A percentile compares a stretch with the other conserved stretches of the same genome.
phyloP scores from a whole-genome alignment of 306 rosid species.

The Sphenostylis stenocarpa region DNA sequence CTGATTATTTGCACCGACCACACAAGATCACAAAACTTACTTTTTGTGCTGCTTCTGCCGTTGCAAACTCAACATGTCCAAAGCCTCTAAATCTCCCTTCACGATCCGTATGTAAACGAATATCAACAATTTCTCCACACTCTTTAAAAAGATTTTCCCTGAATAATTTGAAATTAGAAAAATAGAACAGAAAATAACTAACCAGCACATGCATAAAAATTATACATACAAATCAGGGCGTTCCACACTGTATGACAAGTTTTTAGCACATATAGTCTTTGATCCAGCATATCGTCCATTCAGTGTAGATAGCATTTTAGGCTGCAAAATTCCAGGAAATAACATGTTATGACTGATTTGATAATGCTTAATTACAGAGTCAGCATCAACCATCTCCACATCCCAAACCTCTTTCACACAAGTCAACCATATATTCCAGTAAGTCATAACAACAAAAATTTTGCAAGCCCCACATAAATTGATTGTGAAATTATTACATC shows the following conservation, averaged over 20 bases:
- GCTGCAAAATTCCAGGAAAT: slow-evolving; percentile 47
- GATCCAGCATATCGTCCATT: slow-evolving; percentile 34
- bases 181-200: neutral
- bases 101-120: slow-evolving; percentile 47
- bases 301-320: slow-evolving; percentile 46
- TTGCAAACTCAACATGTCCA: neutral
- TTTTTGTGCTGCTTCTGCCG: neutral
- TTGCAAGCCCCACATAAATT: too few species aligned
- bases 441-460: neutral
- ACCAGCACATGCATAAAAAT: neutral
- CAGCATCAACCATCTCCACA: slow-evolving; percentile 44
- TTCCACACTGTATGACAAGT: slow-evolving; percentile 54
- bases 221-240: slow-evolving; percentile 68
- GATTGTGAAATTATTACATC: too few species aligned
- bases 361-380: slow-evolving; percentile 36
- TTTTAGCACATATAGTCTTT: slow-evolving; percentile 61
- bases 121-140: slow-evolving; percentile 62
- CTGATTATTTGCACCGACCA: neutral
- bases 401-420: slow-evolving; percentile 34
- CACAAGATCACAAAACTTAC: neutral
- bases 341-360: neutral
- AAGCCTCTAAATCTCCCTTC: slow-evolving; percentile 49
- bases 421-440: neutral
- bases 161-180: slow-evolving; percentile 22
- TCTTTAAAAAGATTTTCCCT: slow-evolving; percentile 67